These are phyloP conservation scores for Alternaria ventricosa DNA, from an alignment of 2,329 filamentous ascomycete genomes.

Conservation along the genomic window DNA sequence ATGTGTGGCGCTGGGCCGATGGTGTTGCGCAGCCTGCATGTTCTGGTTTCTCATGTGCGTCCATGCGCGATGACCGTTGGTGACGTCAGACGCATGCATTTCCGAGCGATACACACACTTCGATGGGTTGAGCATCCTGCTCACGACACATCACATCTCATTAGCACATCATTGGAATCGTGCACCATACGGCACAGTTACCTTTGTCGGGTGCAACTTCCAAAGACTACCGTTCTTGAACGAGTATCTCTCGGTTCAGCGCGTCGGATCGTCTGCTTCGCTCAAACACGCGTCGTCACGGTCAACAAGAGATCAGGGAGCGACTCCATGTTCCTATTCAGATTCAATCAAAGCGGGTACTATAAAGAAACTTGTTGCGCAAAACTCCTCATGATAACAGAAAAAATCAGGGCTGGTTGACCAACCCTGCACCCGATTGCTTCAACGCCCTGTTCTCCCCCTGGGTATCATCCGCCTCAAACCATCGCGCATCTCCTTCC, in stretches of 20 bases:
- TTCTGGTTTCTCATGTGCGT: neutral
- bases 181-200: neutral
- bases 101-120: neutral
- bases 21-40: neutral
- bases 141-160: neutral
- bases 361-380: neutral
- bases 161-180: neutral
- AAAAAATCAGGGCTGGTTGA: neutral
- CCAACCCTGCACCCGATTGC: neutral
- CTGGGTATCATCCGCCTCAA: constrained; percentile 16
- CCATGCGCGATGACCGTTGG: neutral
- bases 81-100: constrained; percentile 4
- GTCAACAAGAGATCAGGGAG: neutral
- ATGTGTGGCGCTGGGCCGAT: neutral
- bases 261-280: neutral
- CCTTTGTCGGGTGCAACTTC: neutral
- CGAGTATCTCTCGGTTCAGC: no score
- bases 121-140: neutral
- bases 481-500: neutral
- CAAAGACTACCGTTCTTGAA: neutral
- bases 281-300: neutral
- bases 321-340: neutral
- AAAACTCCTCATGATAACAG: neutral
- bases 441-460: neutral
- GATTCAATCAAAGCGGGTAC: neutral